Evolutionary conservation across 306 rosid species (phyloP).

Genomic region (Citrullus amarus): DNA sequence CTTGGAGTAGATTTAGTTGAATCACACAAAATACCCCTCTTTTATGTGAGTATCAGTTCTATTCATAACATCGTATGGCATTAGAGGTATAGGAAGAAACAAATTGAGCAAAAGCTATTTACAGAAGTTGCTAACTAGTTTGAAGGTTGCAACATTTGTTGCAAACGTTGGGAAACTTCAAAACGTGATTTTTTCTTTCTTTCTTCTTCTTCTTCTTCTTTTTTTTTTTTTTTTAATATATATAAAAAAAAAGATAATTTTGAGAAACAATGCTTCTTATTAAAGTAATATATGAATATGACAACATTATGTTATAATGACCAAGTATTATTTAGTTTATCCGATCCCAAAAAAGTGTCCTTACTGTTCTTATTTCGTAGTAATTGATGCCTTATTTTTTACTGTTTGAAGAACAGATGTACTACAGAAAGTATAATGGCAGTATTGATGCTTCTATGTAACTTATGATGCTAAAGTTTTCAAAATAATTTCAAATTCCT

Average conservation of each 20-base stretch:
- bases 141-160: neutral
- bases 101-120: no score
- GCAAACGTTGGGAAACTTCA: no score
- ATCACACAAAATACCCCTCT: no score
- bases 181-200: no score
- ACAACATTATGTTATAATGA: neutral
- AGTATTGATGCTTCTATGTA: neutral
- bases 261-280: neutral
- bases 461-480: neutral
- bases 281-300: neutral
- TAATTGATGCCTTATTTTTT: neutral
- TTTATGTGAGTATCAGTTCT: no score
- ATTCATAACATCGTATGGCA: no score
- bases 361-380: neutral
- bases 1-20: no score
- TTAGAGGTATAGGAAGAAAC: no score
- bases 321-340: neutral
- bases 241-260: neutral
- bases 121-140: no score
- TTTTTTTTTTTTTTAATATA: no score
- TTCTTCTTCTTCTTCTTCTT: no score
- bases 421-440: neutral
- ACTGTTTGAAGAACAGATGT: neutral
- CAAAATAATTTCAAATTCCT: neutral
- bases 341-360: neutral